These are phyloP conservation scores for Suillus americanus DNA, from an alignment of 768 basidiomycete species.

Conservation along the genomic window DNA sequence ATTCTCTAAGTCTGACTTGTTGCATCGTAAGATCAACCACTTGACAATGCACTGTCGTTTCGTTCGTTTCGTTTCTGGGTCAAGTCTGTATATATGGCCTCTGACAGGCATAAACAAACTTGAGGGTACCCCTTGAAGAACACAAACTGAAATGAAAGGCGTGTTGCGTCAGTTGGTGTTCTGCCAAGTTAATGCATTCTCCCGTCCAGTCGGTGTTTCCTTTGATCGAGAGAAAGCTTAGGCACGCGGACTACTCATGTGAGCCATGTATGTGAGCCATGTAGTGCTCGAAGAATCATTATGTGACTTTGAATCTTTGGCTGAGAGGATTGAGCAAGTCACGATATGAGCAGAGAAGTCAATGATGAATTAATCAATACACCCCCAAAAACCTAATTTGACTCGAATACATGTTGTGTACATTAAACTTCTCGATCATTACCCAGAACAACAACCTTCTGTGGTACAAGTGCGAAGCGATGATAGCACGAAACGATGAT, in stretches of 20 bases:
- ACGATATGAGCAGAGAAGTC: neutral
- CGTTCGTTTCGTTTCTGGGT: too few species aligned
- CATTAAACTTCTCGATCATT: neutral
- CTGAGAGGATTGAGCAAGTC: neutral
- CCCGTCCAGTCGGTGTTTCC: too few species aligned
- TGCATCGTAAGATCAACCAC: neutral
- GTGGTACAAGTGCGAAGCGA: neutral
- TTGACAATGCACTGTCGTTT: neutral
- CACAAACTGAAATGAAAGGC: neutral
- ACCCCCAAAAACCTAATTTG: neutral
- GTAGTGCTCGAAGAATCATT: neutral
- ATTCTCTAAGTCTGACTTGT: neutral
- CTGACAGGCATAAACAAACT: too few species aligned
- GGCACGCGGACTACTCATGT: neutral
- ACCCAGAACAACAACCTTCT: neutral
- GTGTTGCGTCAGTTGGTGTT: neutral
- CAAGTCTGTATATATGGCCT: too few species aligned
- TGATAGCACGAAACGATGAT: neutral
- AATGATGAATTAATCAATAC: neutral
- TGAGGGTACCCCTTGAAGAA: too few species aligned
- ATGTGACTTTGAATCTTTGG: too few species aligned
- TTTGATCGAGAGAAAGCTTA: neutral
- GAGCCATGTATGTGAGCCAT: neutral
- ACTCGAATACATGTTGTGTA: neutral
- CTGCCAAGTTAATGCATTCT: neutral